Evolutionary conservation across 2,329 filamentous ascomycete species (phyloP).

Genomic region (Microthyrium microscopicum): DNA sequence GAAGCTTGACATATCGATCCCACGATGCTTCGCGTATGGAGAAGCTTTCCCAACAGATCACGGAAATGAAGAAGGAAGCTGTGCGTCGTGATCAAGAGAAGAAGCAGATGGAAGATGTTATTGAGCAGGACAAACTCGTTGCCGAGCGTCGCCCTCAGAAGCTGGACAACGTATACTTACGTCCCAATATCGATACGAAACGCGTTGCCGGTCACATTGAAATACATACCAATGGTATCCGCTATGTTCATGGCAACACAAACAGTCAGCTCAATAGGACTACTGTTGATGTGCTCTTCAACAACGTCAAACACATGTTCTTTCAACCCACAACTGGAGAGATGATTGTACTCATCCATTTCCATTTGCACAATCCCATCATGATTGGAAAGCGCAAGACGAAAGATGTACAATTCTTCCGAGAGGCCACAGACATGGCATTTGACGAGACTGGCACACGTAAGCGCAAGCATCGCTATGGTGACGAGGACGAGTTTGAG

Average conservation of each 20-base stretch:
- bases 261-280: slow-evolving; percentile 42
- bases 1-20: slow-evolving; percentile 88
- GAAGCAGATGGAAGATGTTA: slow-evolving; percentile 98
- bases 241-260: slow-evolving; percentile 58
- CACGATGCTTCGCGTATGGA: slow-evolving; percentile 77
- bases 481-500: slow-evolving; percentile 97
- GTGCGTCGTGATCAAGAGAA: slow-evolving; percentile 92
- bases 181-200: slow-evolving; percentile 90
- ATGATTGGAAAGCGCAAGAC: slow-evolving; percentile 98
- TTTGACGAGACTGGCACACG: slow-evolving; percentile 98
- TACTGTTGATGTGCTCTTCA: slow-evolving; percentile 86
- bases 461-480: slow-evolving; percentile 93
- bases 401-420: slow-evolving; percentile 95
- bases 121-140: slow-evolving; percentile 96
- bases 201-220: slow-evolving; percentile 90
- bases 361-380: slow-evolving; percentile 94
- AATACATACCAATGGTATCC: slow-evolving; percentile 97
- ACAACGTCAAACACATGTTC: slow-evolving; percentile 96
- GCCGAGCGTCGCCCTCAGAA: slow-evolving; percentile 83
- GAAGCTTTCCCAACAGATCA: slow-evolving; percentile 83
- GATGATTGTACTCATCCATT: slow-evolving; percentile 92
- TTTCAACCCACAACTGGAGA: slow-evolving; percentile 96
- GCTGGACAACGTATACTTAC: slow-evolving; percentile 87
- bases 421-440: slow-evolving; percentile 94
- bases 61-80: slow-evolving; percentile 85